These are phyloP conservation scores for Colletotrichum sp. DNA, from an alignment of 2,329 filamentous ascomycete genomes.

Conservation along the genomic window DNA sequence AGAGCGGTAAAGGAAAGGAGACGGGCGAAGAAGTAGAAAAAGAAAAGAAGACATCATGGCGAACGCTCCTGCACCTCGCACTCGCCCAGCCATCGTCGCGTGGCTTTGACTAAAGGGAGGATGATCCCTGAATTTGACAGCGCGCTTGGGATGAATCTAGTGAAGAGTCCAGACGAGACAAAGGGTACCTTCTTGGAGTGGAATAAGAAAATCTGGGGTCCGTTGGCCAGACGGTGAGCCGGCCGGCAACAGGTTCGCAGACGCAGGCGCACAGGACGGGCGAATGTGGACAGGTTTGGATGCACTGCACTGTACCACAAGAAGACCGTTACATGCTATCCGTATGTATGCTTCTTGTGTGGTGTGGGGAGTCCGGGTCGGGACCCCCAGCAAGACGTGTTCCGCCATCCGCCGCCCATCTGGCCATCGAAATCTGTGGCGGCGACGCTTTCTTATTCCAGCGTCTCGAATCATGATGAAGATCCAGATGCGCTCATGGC, in stretches of 20 bases:
- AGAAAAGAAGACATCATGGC: constrained; percentile 9
- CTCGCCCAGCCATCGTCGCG: constrained; percentile 14
- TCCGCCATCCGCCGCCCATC: neutral
- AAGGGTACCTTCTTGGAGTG: neutral
- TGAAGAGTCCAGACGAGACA: constrained; percentile 17
- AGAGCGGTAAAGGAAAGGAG: constrained; percentile 6
- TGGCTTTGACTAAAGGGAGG: constrained; percentile 17
- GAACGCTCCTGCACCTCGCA: constrained; percentile 13
- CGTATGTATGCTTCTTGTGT: neutral
- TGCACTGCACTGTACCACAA: neutral
- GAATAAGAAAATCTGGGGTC: constrained; percentile 12
- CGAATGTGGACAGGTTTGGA: neutral
- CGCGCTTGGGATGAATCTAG: neutral
- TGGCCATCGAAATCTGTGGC: constrained; percentile 17
- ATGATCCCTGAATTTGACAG: constrained; percentile 6
- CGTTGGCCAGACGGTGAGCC: constrained; percentile 11
- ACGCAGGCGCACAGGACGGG: neutral
- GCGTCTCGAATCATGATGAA: constrained; percentile 17
- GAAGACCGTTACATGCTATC: constrained; percentile 10
- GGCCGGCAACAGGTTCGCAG: constrained; percentile 6
- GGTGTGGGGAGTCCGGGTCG: constrained; percentile 1
- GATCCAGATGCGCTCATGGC: constrained; percentile 16
- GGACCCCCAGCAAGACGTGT: neutral
- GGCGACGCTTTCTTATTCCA: constrained; percentile 16
- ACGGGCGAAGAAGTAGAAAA: neutral